Evolutionary conservation across 1,284 basidiomycete genomes (phyloP), one percentile per base, ranked within the genome.

Genomic region (Rhodotorula sp.): DNA sequence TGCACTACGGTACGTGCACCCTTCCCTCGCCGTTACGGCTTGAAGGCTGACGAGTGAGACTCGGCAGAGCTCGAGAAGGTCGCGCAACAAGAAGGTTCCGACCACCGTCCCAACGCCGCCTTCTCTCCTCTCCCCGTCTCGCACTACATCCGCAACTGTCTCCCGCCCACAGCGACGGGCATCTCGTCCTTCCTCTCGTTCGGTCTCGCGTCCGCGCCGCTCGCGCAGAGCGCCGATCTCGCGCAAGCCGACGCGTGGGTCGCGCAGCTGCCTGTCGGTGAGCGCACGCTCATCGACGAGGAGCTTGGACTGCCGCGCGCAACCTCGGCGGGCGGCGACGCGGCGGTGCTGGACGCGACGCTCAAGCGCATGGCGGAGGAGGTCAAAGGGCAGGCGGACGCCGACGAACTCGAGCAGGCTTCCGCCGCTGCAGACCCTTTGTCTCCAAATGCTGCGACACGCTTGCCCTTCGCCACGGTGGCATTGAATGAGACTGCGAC

Each of bases 21-120:
- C 25, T 19, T 17, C 8, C 17, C 10, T 25, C 41, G 13, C 25
- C n/a, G 34, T 12, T 54, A 25, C 8, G 4, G 7, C 49, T 42
- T 5, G 4, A 41, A 42, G 10, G 16, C 27, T 5, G 4, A 34
- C 5, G 4, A 5, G 13, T 2, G 9, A 17, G 3, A 41, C 7
- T 9, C 10, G 21, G 12, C 63, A 75, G 74, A 76, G 44, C 67
- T 76, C 57, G 74, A 76, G 42, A 74, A 72, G n/a, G 66, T 72
- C 53, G 74, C 74, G 7, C 52, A 52, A 10, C 71, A 68, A 46
- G 74, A 75, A 48, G 62, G 62, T 3, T 61, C 72, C 34, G 72
- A 73, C 17, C 17, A 63, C 21, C 66, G 69, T 3, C 74, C 74
- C 0, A 23, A 56, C 41, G 74, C 74, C 1, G 45, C 48, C 9